phyloP scores from a whole-genome alignment of 768 basidiomycete genomes.

The Crassisporium funariophilum region DNA sequence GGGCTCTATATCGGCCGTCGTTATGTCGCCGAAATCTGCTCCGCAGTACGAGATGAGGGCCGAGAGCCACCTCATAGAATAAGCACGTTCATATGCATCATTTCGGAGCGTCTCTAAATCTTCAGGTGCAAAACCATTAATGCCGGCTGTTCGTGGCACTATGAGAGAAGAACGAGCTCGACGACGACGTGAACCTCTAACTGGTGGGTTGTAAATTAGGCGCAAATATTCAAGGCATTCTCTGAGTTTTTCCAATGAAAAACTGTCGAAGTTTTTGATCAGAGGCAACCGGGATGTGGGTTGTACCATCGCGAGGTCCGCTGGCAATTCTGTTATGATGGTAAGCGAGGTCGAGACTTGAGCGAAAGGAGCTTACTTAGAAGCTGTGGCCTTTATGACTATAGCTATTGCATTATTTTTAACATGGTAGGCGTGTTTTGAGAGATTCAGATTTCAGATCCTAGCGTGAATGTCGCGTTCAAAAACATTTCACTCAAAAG shows the following conservation, averaged over 20 bases:
- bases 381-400: no score
- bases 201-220: slow-evolving; percentile 58
- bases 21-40: not conserved
- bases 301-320: slow-evolving; percentile 26
- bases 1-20: no score
- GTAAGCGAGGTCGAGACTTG: no score
- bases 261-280: slow-evolving; percentile 43
- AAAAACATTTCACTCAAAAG: no score
- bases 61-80: slow-evolving; percentile 75
- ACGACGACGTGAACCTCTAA: slow-evolving; percentile 58
- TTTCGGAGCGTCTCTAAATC: slow-evolving; percentile 39
- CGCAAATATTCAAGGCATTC: slow-evolving; percentile 52
- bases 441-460: no score
- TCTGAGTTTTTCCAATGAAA: slow-evolving; percentile 38
- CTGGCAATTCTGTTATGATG: no score
- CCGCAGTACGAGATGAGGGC: slow-evolving; percentile 52
- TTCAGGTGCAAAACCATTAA: not conserved
- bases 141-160: not conserved
- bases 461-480: no score
- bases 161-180: not conserved
- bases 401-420: no score
- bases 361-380: no score
- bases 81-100: slow-evolving; percentile 71
- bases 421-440: no score
- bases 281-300: slow-evolving; percentile 61